Evolutionary conservation across 2,329 filamentous ascomycete species (phyloP), one percentile per base, ranked within the genome.

Genomic region (Ophiocordyceps robertsii): DNA sequence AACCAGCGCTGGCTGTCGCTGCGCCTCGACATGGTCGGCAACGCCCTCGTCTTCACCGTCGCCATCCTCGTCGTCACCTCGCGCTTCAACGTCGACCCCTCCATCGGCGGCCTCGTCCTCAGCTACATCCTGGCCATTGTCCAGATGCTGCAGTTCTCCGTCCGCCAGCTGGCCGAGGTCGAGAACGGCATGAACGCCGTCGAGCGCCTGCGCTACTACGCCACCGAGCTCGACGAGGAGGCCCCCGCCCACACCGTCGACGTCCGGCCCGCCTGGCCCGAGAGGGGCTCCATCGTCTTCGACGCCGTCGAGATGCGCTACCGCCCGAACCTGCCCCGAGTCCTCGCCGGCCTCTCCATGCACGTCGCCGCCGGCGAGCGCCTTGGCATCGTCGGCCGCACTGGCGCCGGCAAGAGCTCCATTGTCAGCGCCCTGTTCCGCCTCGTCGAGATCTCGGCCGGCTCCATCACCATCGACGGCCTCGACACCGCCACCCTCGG

Each of bases 131-230:
- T 98, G 16, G 76, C 82, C 13, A 94, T 95, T 54, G 88, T 94
- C 16, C 86, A 93, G 60, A 88, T 95, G 83, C 82, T 96, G 49
- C 90, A 95, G 57, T 95, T 95, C 61, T 90, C 87, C 1, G 86
- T 96, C 16, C 78, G 92, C 16, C 90, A 96, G 62, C 72, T 95
- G 8, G 90, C 90, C 24, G 90, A 95, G 61, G 87, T 96, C 9
- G 90, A 96, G 62, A 96, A 95, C 63, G 87, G 89, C 56, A 96
- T 96, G 90, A 96, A 95, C 59, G 82, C 89, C 0, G 92, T 93
- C 0, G 90, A 96, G 64, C 82, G 92, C 40, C 70, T 96, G 30
- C 80, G 88, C 58, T 87, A 94, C 66, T 96, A 96, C 58, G 89
- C 86, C 43, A 86, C 77, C 1, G 64, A 85, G 51, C 74, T 98